Evolutionary conservation across 2,329 filamentous ascomycete species (phyloP), one percentile per base, ranked within the genome.

Genomic region (Fusarium praegraminearum): DNA sequence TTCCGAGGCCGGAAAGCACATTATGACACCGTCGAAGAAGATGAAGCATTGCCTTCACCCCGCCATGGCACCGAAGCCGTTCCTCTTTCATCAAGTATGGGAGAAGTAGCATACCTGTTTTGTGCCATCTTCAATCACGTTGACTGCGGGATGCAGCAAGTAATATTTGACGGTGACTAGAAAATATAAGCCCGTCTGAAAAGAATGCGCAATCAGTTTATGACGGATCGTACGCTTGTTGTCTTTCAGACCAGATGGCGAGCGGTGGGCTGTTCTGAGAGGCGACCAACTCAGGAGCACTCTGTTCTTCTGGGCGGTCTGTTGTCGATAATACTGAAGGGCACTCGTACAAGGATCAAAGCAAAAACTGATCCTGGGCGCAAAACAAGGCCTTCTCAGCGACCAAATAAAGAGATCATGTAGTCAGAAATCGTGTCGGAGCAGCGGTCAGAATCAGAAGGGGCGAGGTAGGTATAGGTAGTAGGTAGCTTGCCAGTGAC

Each of bases 101-200:
- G 54, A 61, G 47, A 50, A 41, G 33, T 45, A 38, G 69, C 73
- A 54, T 75, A 75, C 73, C 77, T 76, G 56, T 79, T 78, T 71
- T 79, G 77, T 67, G 78, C 77, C 78, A 79, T 79, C 45, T 68
- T 73, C 63, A 59, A 72, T 71, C 55, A 60, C 54, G 51, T 45
- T 47, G 40, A 54, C 41, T 61, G 53, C 62, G 59, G 26, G 24
- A 58, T 41, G 53, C 54, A 70, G 66, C 36, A 53, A 47, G 51
- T 45, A 46, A 30, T 61, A 46, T 41, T 51, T 24, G 51, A 45
- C 32, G 38, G 52, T 58, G 54, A 57, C 50, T 61, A 51, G 52
- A 43, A 49, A 64, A 46, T 16, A 52, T 56, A 58, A 59, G 45
- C 40, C 54, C 41, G 20, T 56, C 53, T 52, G 53, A 41, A 57